phyloP scores from a whole-genome alignment of 768 basidiomycete genomes.

The Pisolithus tinctorius region DNA sequence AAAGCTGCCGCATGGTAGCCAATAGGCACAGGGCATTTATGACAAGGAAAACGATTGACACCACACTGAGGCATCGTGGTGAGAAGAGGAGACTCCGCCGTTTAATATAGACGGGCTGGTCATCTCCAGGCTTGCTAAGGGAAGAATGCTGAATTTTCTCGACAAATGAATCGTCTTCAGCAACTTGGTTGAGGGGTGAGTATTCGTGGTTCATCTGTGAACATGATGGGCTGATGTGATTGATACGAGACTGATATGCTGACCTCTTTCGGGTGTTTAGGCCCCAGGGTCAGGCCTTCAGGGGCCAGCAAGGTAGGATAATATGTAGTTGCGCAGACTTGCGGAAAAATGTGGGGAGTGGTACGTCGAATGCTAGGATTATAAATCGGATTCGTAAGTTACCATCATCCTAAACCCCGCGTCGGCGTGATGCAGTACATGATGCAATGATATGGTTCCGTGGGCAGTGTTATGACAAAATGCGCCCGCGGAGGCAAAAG shows the following conservation, averaged over 20 bases:
- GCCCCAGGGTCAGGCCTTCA: neutral
- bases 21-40: constrained; percentile 20
- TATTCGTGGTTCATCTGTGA: constrained; percentile 14
- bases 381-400: no score
- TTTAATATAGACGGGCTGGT: constrained; percentile 1
- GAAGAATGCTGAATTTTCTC: constrained; percentile 9
- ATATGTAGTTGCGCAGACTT: no score
- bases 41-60: constrained; percentile 14
- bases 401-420: no score
- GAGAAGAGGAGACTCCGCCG: neutral
- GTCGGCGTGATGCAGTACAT: no score
- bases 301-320: no score
- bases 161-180: constrained; percentile 5
- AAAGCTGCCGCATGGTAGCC: constrained; percentile 11
- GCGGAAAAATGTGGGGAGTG: no score
- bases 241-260: neutral
- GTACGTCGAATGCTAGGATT: no score
- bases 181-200: constrained; percentile 3
- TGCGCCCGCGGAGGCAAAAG: no score
- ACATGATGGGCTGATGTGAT: neutral
- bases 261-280: neutral
- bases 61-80: constrained; percentile 9
- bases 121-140: neutral
- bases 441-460: no score
- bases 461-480: no score